Conservation (phyloP, 2,329 filamentous ascomycete species). For the Trichoderma atrobrunneum region DNA sequence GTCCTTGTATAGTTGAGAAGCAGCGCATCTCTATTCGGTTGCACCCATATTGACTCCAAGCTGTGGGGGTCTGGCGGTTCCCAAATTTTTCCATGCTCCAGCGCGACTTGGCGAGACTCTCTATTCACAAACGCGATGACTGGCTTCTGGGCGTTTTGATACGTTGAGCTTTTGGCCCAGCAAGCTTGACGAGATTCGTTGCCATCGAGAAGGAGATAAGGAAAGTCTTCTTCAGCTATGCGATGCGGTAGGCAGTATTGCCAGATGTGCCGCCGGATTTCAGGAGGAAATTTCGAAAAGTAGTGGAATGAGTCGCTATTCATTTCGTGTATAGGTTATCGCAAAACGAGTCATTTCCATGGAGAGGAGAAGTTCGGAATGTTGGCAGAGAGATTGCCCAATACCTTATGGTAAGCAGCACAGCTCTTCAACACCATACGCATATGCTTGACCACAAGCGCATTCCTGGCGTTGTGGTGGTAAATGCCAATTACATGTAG, state of each 20-base stretch:
- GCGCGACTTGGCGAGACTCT: background rate
- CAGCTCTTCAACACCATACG: background rate
- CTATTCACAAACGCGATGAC: background rate
- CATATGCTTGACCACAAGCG: background rate
- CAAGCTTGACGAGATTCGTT: conserved; percentile 13
- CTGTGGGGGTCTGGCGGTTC: background rate
- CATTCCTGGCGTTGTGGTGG: background rate
- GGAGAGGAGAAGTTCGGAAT: rapidly evolving
- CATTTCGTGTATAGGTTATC: background rate
- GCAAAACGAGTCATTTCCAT: background rate
- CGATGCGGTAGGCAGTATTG: background rate
- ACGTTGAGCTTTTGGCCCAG: background rate
- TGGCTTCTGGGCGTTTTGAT: conserved; percentile 7
- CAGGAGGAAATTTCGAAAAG: background rate
- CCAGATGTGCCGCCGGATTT: background rate
- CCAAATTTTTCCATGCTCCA: background rate
- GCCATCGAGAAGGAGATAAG: conserved; percentile 6
- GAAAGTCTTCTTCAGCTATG: background rate
- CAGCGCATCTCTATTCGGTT: background rate
- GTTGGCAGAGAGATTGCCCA: background rate
- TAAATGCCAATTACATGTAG: background rate
- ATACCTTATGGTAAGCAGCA: background rate
- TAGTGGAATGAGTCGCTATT: background rate
- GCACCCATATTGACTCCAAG: background rate
- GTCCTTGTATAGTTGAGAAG: background rate